Evolutionary conservation across 495 filamentous ascomycete species (phyloP).

Genomic region (Tuber microsphaerosporum): DNA sequence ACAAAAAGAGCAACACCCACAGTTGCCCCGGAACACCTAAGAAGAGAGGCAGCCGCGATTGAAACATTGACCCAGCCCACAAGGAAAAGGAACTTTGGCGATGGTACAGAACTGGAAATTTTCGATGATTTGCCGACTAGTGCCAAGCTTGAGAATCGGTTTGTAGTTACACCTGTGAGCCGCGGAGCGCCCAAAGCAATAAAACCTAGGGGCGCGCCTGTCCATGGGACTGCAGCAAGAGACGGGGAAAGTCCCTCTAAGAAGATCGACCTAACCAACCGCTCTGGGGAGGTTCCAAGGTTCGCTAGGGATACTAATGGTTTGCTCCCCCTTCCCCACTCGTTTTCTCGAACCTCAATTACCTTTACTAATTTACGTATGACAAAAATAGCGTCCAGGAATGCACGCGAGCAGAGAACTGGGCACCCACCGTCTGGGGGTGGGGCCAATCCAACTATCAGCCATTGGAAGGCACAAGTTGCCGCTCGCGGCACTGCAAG

Average conservation of each 20-base stretch:
- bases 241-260: conserved; percentile 37
- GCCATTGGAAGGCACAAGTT: conserved; percentile 73
- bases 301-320: conserved; percentile 94
- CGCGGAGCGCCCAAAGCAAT: conserved; percentile 62
- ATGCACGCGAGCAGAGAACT: conserved; percentile 77
- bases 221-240: conserved; percentile 41
- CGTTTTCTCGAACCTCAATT: conserved; percentile 41
- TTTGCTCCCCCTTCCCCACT: conserved; percentile 38
- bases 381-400: conserved; percentile 84
- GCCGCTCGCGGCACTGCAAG: conserved; percentile 57
- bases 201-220: conserved; percentile 55
- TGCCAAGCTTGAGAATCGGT: conserved; percentile 69
- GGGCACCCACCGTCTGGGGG: conserved; percentile 44
- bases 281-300: conserved; percentile 58
- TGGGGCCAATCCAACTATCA: conserved; percentile 54
- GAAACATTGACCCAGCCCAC: conserved; percentile 66
- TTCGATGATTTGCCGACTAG: conserved; percentile 96
- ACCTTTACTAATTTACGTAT: conserved; percentile 62
- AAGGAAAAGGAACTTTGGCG: conserved; percentile 71
- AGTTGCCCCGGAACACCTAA: conserved; percentile 47
- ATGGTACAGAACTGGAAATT: conserved; percentile 81
- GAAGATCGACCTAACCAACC: conserved; percentile 44
- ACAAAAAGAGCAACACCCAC: conserved; percentile 55
- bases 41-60: conserved; percentile 55
- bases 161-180: conserved; percentile 67